Conservation (phyloP, 768 basidiomycete species). For the Phylloporus arenicola region DNA sequence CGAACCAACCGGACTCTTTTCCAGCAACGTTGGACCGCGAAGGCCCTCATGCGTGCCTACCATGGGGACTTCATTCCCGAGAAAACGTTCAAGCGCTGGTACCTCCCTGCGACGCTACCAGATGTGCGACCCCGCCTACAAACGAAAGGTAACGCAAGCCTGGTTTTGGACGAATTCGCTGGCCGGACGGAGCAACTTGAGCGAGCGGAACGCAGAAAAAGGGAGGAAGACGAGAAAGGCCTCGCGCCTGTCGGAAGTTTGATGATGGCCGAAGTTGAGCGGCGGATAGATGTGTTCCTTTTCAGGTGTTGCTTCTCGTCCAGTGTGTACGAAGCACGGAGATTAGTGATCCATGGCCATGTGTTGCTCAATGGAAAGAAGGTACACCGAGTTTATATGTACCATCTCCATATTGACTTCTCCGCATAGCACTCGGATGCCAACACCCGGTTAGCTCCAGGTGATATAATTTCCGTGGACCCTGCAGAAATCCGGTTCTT, state of each 20-base stretch:
- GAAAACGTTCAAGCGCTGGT: slow-evolving; percentile 92
- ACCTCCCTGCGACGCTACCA: slow-evolving; percentile 80
- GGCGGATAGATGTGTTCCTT: slow-evolving; percentile 86
- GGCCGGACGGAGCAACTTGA: slow-evolving; percentile 41
- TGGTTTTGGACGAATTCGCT: slow-evolving; percentile 53
- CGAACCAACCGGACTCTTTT: slow-evolving; percentile 60
- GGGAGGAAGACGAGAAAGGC: slow-evolving; percentile 52
- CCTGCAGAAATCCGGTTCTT: slow-evolving; percentile 76
- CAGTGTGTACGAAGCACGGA: slow-evolving; percentile 85
- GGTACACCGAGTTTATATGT: slow-evolving; percentile 38
- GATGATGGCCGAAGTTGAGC: slow-evolving; percentile 94
- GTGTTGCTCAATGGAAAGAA: slow-evolving; percentile 87
- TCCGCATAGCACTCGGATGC: slow-evolving; percentile 66
- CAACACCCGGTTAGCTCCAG: slow-evolving; percentile 85
- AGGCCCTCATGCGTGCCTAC: slow-evolving; percentile 84
- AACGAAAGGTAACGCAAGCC: slow-evolving; percentile 33
- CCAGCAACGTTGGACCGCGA: slow-evolving; percentile 88
- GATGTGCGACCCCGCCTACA: slow-evolving; percentile 66
- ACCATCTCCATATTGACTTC: not conserved
- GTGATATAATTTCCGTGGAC: slow-evolving; percentile 90
- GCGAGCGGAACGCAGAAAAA: slow-evolving; percentile 41
- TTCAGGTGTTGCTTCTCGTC: slow-evolving; percentile 85
- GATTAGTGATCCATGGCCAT: slow-evolving; percentile 80
- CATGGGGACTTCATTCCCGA: slow-evolving; percentile 94
- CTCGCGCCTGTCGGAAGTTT: slow-evolving; percentile 90